Evolutionary conservation across 2,329 filamentous ascomycete species (phyloP), one percentile per base, ranked within the genome.

Genomic region (Ceratocystiopsis minuta): DNA sequence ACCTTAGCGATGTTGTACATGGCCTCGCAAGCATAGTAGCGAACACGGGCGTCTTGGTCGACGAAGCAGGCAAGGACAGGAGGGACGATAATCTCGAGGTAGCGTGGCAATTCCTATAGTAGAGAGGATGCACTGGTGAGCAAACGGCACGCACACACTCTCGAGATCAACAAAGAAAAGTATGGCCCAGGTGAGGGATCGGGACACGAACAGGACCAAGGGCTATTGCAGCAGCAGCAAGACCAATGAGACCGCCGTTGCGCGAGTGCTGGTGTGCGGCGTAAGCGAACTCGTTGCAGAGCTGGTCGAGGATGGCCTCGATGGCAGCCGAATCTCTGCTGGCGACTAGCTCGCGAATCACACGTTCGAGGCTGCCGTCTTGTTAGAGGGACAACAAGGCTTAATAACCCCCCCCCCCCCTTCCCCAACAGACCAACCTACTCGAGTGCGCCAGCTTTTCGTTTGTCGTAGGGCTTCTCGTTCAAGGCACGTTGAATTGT

Each of bases 1-100:
- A 98, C 90, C 63, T 98, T 98, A 55, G 90, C 87, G 56, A 98
- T 98, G 61, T 98, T 98, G 64, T 98, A 98, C 90, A 98, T 98
- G 60, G 87, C 92, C 65, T 98, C 90, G 62, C 90, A 98, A 18
- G 90, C 90, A 62, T 98, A 98, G 60, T 98, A 98, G 49, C 90
- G 75, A 31, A 96, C 90, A 45, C 90, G 75, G 24, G 90, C 87
- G 79, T 98, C 90, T 65, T 96, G 90, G 52, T 98, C 92, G 44
- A 83, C 84, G 61, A 98, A 98, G 66, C 92, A 98, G 41, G 90
- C 90, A 37, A 98, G 71, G 6, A 98, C 90, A 3, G 92, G 92
- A 37, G 88, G 88, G 0, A 98, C 88, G 52, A 98, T 96, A 52
- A 87, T 80, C 55, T 86, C 79, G 40, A 98, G 71, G 57, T 96